phyloP scores from a whole-genome alignment of 441 rosid species.

The Eutrema salsugineum region DNA sequence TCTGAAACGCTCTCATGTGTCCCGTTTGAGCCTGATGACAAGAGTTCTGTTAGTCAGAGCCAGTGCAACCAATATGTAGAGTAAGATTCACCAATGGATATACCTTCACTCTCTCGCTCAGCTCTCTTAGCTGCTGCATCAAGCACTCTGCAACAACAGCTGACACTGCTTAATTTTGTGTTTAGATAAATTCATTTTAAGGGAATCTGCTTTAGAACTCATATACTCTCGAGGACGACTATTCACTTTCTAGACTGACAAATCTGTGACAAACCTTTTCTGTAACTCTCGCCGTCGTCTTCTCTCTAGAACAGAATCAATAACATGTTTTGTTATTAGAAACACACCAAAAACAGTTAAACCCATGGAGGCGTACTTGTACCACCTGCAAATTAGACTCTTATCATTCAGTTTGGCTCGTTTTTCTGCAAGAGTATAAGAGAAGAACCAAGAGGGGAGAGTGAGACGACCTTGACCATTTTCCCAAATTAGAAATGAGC shows the following conservation, averaged over 20 bases:
- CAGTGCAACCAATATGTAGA: not conserved
- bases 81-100: not conserved
- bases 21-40: conserved; percentile 35
- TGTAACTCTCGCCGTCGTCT: not conserved
- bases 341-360: not conserved
- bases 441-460: not conserved
- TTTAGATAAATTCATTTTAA: not conserved
- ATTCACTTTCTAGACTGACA: conserved; percentile 47
- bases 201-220: too few species aligned
- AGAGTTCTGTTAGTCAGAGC: not conserved
- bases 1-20: conserved; percentile 48
- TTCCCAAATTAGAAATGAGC: conserved; percentile 68
- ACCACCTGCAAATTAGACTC: conserved; percentile 40
- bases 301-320: not conserved
- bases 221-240: conserved; percentile 8
- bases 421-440: not conserved
- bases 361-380: not conserved
- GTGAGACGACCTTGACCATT: conserved; percentile 68
- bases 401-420: conserved; percentile 5
- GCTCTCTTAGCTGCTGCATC: not conserved
- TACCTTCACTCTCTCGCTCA: not conserved
- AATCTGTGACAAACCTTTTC: conserved; percentile 11
- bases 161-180: not conserved
- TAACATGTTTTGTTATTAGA: not conserved
- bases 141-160: not conserved